phyloP scores from a whole-genome alignment of 1,284 basidiomycete genomes.

The Malassezia obtusa region DNA sequence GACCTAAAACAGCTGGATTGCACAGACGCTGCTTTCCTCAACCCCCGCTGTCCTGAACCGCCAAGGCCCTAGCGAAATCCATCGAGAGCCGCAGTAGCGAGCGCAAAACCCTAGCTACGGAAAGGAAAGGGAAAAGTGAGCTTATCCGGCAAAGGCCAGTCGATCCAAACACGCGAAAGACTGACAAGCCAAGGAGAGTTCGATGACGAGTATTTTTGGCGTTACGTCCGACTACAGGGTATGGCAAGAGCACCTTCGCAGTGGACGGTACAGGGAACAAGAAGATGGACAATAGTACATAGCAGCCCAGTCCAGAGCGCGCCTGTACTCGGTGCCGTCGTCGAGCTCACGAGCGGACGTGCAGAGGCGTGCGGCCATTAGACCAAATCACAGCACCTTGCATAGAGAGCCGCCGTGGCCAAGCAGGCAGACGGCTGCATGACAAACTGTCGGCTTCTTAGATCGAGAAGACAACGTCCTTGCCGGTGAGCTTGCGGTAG shows the following conservation, averaged over 20 bases:
- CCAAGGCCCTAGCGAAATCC: too few species aligned
- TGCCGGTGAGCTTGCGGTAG: slow-evolving; percentile 85
- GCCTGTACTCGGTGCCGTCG: background rate
- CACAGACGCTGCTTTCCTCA: too few species aligned
- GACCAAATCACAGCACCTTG: too few species aligned
- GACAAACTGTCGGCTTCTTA: slow-evolving; percentile 5
- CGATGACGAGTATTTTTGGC: slow-evolving; percentile 12
- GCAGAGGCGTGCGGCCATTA: background rate
- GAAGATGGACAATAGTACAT: slow-evolving; percentile 2
- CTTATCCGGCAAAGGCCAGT: too few species aligned
- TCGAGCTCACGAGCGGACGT: background rate
- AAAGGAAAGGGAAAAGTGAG: too few species aligned
- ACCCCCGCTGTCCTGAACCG: too few species aligned
- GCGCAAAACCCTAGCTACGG: too few species aligned
- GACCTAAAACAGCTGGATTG: too few species aligned
- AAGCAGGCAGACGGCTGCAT: background rate
- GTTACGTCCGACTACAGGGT: slow-evolving; percentile 21
- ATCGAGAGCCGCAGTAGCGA: too few species aligned
- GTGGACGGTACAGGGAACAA: slow-evolving; percentile 13
- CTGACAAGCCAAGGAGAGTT: background rate
- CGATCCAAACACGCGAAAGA: too few species aligned
- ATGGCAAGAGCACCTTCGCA: slow-evolving; percentile 14
- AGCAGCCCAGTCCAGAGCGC: background rate
- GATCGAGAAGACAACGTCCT: slow-evolving; percentile 60
- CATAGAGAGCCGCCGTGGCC: background rate